Base-by-base conservation (phyloP, 2,329 filamentous ascomycete genomes). In the Stagonosporopsis tanaceti region DNA sequence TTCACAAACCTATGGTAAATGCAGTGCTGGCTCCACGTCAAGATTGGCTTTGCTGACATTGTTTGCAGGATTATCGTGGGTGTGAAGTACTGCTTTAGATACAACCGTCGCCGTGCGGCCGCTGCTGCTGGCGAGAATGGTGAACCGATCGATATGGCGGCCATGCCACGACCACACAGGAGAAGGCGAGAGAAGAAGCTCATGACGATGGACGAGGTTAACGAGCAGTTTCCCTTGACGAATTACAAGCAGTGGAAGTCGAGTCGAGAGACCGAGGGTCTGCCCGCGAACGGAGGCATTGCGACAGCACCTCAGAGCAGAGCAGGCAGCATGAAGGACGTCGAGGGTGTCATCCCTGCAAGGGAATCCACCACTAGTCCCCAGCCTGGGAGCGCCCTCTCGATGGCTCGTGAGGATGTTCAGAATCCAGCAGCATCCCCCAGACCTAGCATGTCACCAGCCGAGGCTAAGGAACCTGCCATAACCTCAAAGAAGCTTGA, bases 161-260 rank as follows among this genome's bases (percentile, higher is more conserved):
- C 89, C 55, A 93, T 98, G 85, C 91, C 92, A 56, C 82, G 92
- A 59, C 89, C 92, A 47, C 93, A 95, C 75, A 87, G 95, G 55
- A 86, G 94, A 70, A 87, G 94, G 64, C 87, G 93, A 58, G 95
- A 99, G 78, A 99, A 99, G 87, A 99, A 97, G 77, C 79, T 99
- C 66, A 98, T 99, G 95, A 91, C 91, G 2, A 97, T 98, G 88
- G 95, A 99, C 61, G 95, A 99, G 78, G 95, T 99, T 62, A 98
- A 99, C 74, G 93, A 96, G 66, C 92, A 96, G 67, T 99, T 99
- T 70, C 94, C 95, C 0, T 87, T 97, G 79, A 89, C 88, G 67
- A 98, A 98, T 78, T 99, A 99, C 85, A 98, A 99, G 81, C 87
- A 85, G 50, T 99, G 95, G 94, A 90, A 95, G 57, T 89, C 91